Base-by-base conservation (phyloP, 139 green algal species). In the Chlamydomonas eustigma region DNA sequence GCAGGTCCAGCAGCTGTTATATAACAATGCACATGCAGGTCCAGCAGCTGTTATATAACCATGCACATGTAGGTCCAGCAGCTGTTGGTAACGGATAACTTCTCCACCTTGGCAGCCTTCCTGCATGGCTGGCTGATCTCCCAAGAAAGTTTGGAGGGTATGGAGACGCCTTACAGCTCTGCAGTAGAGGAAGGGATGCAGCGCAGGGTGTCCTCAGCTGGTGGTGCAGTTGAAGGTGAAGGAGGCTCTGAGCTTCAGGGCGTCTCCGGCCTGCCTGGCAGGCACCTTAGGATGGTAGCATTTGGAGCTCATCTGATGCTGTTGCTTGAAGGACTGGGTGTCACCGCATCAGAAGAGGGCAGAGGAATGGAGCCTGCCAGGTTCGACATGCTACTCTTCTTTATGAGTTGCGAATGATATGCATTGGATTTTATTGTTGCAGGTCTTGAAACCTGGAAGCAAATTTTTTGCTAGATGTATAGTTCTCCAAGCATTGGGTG, bases 1-100 rank as follows among this genome's bases (percentile, higher is more conserved):
- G n/a, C 74, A 80, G 51, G 68, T 85, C 5, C 80, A 81, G 76
- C 72, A 75, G 32, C 72, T 80, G 50, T 66, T 85, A 22, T 58
- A 58, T 58, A 22, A 58, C 44, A 12, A 58, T 22, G 44, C 44
- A 22, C 44, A 58, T 58, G 44, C n/a, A n/a, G n/a, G n/a, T n/a
- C n/a, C n/a, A n/a, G n/a, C n/a, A n/a, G n/a, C n/a, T n/a, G n/a
- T n/a, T n/a, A n/a, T n/a, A n/a, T n/a, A 63, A 37, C 4, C 37
- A 30, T 36, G 8, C 6, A 51, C 66, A 4, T 76, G 25, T 64
- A 80, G 51, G 68, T 85, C 5, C 80, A 81, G 76, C 72, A 75
- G 32, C 72, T 80, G 50, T 66, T 85, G 5, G 64, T 85, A 1
- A 69, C 66, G 35, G 80, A 74, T 34, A 39, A 52, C 37, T 76